phyloP scores from a whole-genome alignment of 2,329 filamentous ascomycete species.

The Colletotrichum limetticola region DNA sequence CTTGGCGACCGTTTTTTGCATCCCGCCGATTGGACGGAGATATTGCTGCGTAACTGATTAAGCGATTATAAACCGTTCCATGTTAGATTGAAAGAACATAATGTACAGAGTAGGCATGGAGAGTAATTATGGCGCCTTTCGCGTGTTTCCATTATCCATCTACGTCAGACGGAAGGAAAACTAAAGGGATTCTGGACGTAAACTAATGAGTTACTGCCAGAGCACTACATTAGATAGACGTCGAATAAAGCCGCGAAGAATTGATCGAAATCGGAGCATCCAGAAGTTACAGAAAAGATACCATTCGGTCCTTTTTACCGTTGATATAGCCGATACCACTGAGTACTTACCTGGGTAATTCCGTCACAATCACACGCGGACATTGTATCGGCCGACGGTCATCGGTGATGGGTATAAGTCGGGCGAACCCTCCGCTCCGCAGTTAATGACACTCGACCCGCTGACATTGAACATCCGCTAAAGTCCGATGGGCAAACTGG shows the following conservation, averaged over 20 bases:
- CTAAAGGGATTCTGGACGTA: too few relatives aligned
- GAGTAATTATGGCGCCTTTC: not conserved
- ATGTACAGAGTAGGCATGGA: not conserved
- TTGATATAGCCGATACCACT: too few relatives aligned
- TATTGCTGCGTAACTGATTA: conserved; percentile 17
- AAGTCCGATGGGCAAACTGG: not conserved
- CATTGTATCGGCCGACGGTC: not conserved
- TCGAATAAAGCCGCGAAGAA: too few relatives aligned
- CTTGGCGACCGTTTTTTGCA: not conserved
- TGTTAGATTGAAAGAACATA: not conserved
- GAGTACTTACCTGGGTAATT: too few relatives aligned
- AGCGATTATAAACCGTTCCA: conserved; percentile 21
- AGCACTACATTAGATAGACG: too few relatives aligned
- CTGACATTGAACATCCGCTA: not conserved
- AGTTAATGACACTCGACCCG: not conserved
- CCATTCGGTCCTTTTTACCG: too few relatives aligned
- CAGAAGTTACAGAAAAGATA: too few relatives aligned
- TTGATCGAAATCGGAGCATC: too few relatives aligned
- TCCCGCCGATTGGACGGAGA: conserved; percentile 31
- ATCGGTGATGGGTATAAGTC: not conserved
- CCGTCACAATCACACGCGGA: not conserved
- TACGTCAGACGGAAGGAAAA: too few relatives aligned
- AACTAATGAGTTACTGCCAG: too few relatives aligned
- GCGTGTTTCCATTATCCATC: not conserved
- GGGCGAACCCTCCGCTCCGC: not conserved